Evolutionary conservation across 768 basidiomycete genomes (phyloP).

Genomic region (Rhodocollybia butyracea): DNA sequence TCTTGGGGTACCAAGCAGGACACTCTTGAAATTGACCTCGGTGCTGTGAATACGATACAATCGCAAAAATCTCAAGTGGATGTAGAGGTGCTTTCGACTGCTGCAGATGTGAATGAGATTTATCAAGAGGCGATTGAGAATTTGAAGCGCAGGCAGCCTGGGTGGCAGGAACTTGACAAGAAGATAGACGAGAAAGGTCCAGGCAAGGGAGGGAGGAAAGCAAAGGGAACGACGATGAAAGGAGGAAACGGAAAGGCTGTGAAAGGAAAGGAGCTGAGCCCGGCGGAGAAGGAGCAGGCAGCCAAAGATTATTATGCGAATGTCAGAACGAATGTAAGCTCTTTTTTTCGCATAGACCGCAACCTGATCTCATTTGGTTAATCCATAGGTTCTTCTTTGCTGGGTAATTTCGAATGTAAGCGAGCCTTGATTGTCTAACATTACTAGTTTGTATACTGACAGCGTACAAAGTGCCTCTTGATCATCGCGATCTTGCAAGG

Average conservation of each 20-base stretch:
- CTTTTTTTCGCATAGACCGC: not conserved
- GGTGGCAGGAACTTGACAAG: no score
- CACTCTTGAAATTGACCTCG: constrained; percentile 72
- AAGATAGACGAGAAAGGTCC: no score
- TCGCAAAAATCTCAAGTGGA: constrained; percentile 78
- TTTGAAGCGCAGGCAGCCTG: no score
- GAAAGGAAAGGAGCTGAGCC: constrained; percentile 33
- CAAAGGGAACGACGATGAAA: constrained; percentile 31
- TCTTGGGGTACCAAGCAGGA: constrained; percentile 98
- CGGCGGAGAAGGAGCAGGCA: constrained; percentile 66
- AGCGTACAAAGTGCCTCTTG: constrained; percentile 56
- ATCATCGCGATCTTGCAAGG: constrained; percentile 67
- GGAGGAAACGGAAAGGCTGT: constrained; percentile 14
- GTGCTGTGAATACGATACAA: constrained; percentile 82
- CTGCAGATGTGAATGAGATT: constrained; percentile 77
- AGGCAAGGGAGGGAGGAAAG: no score
- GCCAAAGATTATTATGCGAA: constrained; percentile 88
- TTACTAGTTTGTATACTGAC: not conserved
- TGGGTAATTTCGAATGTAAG: constrained; percentile 86
- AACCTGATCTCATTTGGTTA: not conserved
- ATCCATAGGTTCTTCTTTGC: constrained; percentile 67
- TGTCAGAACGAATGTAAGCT: constrained; percentile 74
- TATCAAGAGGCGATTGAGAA: constrained; percentile 84
- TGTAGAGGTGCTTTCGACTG: constrained; percentile 79
- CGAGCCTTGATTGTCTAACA: not conserved